These are phyloP conservation scores for Sporothrix sp. DNA, from an alignment of 2,329 filamentous ascomycete genomes.

Conservation along the genomic window DNA sequence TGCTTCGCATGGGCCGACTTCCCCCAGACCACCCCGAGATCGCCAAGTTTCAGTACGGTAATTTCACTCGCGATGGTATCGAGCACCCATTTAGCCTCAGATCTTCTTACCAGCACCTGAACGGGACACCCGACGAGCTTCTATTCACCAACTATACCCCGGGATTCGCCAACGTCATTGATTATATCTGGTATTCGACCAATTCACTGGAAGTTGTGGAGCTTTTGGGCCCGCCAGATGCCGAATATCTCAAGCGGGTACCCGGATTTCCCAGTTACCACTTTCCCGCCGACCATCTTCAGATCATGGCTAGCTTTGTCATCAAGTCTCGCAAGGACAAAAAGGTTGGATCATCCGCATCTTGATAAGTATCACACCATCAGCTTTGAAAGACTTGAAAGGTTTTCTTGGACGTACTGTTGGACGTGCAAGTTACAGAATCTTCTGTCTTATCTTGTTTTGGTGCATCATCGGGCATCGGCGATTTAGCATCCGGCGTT, in stretches of 20 bases:
- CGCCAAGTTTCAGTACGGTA: constrained; percentile 74
- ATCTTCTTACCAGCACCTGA: constrained; percentile 76
- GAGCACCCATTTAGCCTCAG: constrained; percentile 90
- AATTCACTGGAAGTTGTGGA: constrained; percentile 78
- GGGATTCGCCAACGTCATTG: constrained; percentile 82
- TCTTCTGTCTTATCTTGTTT: too few species aligned
- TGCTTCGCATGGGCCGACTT: constrained; percentile 73
- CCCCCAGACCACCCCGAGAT: constrained; percentile 73
- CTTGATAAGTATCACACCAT: too few species aligned
- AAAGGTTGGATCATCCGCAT: constrained; percentile 34
- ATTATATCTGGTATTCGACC: constrained; percentile 97
- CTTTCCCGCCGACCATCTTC: constrained; percentile 87
- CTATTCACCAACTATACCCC: constrained; percentile 96
- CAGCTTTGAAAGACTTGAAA: too few species aligned
- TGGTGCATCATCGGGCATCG: too few species aligned
- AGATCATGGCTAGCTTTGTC: constrained; percentile 79
- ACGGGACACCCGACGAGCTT: constrained; percentile 73
- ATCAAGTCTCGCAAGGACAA: constrained; percentile 82
- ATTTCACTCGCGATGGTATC: constrained; percentile 86
- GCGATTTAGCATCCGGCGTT: too few species aligned
- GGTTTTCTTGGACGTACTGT: too few species aligned
- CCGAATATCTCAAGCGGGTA: constrained; percentile 73
- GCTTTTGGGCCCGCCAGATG: constrained; percentile 77
- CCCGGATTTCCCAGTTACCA: constrained; percentile 91
- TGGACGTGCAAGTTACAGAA: too few species aligned